Base-by-base conservation (phyloP, 257 asterid genomes). In the Primulina huaijiensis region DNA sequence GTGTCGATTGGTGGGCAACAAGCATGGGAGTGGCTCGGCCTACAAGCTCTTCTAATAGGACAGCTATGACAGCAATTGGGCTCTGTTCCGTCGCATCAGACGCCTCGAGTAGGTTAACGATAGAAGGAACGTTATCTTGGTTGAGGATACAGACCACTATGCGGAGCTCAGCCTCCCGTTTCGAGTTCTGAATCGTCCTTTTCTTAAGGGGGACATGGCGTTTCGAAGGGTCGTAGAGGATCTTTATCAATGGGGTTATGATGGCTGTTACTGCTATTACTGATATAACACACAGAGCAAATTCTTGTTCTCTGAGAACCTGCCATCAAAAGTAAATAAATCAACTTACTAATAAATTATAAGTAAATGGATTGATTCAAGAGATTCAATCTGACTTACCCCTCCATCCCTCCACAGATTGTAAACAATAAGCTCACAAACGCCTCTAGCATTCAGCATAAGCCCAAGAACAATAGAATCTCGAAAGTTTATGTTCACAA, bases 11-110 rank as follows among this genome's bases (percentile, higher is more conserved):
- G 11, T 87, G 96, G 3, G 90, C 81, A 21, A 89, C 86, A 29
- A 92, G 90, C 83, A 92, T 81, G 7, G 85, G 85, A 7, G 90
- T 85, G 61, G 94, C 80, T n/a, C 92, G 86, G 7, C 90, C 96
- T 0, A 79, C 83, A 0, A 89, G 85, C 83, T 92, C 92, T n/a
- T 73, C 85, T 7, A 87, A 86, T 4, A 87, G 62, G 70, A 92
- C 83, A 0, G 90, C 91, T 14, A 89, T 80, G 65, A 92, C 92
- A 0, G 89, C 79, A 0, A 92, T 71, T 0, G 92, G 97, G 80
- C 80, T 87, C 3, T 72, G 61, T 38, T 87, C 84, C 0, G 89
- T 82, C 0, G 97, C 87, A 29, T 82, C 19, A 2, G 97, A 89
- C 17, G 88, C 93, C 56, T 87, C 93, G 0, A 89, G 93, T 6